A percentile compares a stretch with the other conserved stretches of the same genome.
phyloP scores from a whole-genome alignment of 2,329 filamentous ascomycete genomes.

The Sporothrix protearum region DNA sequence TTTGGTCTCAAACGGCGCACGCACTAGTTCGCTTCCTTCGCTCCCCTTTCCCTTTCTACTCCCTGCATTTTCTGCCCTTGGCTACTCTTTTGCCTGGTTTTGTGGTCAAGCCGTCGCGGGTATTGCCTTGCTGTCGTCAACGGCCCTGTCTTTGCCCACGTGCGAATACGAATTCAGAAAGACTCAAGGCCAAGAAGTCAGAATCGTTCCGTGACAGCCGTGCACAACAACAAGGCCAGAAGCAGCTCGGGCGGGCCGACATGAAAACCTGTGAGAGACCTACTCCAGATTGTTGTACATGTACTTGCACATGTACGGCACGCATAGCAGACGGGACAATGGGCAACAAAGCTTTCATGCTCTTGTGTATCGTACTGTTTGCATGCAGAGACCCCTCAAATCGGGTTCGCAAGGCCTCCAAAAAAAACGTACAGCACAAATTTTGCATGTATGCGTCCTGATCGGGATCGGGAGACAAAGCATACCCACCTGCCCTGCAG shows the following conservation, averaged over 20 bases:
- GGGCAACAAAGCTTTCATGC: not conserved
- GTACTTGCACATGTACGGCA: not conserved
- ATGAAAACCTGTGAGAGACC: not conserved
- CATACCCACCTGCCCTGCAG: not conserved
- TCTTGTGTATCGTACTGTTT: not conserved
- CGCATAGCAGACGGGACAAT: not conserved
- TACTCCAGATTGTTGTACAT: not conserved
- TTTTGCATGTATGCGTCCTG: not conserved
- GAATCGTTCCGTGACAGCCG: conserved; percentile 1
- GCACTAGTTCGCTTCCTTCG: conserved; percentile 1
- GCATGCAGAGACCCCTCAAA: not conserved
- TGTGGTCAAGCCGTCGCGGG: not conserved
- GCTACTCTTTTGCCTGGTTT: not conserved
- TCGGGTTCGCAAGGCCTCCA: not conserved
- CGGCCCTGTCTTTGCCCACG: not conserved
- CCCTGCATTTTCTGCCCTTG: not conserved
- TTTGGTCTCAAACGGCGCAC: not conserved
- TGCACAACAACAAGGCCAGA: not conserved
- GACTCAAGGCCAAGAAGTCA: not conserved
- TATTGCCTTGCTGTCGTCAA: not conserved
- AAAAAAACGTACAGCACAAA: not conserved
- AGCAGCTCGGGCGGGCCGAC: not conserved
- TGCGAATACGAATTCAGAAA: not conserved
- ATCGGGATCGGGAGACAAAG: not conserved
- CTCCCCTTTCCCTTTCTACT: not conserved